A percentile compares a stretch with the other conserved stretches of the same genome.
phyloP scores from a whole-genome alignment of 2,329 filamentous ascomycete species.

The Fonsecaea multimorphosa region DNA sequence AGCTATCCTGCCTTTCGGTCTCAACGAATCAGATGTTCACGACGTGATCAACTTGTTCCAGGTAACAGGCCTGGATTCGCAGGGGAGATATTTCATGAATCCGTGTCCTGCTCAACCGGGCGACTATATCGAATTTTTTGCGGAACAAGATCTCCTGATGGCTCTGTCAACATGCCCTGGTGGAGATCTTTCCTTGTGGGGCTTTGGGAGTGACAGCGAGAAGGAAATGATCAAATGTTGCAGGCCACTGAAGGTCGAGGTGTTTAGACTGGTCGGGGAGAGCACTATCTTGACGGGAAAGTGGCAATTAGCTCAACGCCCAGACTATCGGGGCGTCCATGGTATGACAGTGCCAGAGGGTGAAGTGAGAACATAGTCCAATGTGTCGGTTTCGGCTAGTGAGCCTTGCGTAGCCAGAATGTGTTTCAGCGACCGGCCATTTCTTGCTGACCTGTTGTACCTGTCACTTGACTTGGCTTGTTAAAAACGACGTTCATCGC shows the following conservation, averaged over 20 bases:
- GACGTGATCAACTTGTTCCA: slow-evolving; percentile 89
- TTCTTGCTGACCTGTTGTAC: slow-evolving; percentile 54
- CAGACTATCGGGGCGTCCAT: slow-evolving; percentile 70
- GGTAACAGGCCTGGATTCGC: slow-evolving; percentile 75
- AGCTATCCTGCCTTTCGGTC: slow-evolving; percentile 70
- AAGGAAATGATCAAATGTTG: slow-evolving; percentile 75
- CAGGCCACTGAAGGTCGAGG: slow-evolving; percentile 74
- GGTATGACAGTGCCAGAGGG: slow-evolving; percentile 63
- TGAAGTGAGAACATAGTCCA: slow-evolving; percentile 33
- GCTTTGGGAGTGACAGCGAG: slow-evolving; percentile 65
- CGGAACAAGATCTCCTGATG: slow-evolving; percentile 75
- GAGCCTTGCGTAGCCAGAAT: background rate
- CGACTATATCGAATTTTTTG: slow-evolving; percentile 75
- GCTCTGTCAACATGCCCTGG: slow-evolving; percentile 74
- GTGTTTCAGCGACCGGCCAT: slow-evolving; percentile 42
- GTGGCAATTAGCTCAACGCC: slow-evolving; percentile 67
- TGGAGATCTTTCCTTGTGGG: slow-evolving; percentile 81
- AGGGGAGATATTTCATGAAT: slow-evolving; percentile 77
- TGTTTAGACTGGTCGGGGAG: slow-evolving; percentile 66
- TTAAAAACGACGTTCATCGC: slow-evolving; percentile 64
- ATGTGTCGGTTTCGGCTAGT: background rate
- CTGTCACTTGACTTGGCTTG: slow-evolving; percentile 46
- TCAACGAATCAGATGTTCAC: slow-evolving; percentile 77
- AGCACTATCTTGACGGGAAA: slow-evolving; percentile 55
- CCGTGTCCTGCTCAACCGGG: slow-evolving; percentile 54